A percentile compares a stretch with the other conserved stretches of the same genome.
These are phyloP conservation scores for Asclepias syriaca DNA, from an alignment of 257 asterid species.

Conservation along the genomic window DNA sequence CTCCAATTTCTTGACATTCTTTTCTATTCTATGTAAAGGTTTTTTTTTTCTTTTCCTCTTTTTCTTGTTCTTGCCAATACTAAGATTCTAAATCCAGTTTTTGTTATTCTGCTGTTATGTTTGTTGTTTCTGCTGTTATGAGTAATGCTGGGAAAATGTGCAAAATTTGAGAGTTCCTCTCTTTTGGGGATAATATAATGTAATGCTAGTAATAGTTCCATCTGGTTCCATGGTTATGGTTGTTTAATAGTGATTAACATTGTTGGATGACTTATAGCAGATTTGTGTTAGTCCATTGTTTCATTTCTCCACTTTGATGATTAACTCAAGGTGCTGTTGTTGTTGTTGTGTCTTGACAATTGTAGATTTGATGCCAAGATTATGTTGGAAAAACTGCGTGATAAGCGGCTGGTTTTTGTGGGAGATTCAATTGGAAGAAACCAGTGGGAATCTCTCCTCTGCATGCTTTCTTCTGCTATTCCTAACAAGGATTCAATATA, in stretches of 20 bases:
- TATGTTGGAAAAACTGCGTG: constrained; percentile 71
- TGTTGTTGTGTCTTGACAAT: not conserved
- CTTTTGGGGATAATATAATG: not conserved
- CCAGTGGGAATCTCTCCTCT: constrained; percentile 96
- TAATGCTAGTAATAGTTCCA: not conserved
- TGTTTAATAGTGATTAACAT: not conserved
- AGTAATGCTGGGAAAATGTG: not conserved
- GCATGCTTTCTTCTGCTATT: constrained; percentile 78
- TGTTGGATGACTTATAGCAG: no score
- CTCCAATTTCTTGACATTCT: not conserved
- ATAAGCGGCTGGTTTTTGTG: constrained; percentile 72
- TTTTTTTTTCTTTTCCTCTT: not conserved
- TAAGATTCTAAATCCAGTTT: not conserved
- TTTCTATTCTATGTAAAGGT: not conserved
- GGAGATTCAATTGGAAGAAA: constrained; percentile 99
- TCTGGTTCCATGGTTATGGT: not conserved
- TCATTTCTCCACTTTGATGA: not conserved
- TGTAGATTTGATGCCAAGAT: constrained; percentile 67
- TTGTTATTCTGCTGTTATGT: not conserved
- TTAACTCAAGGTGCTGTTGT: not conserved
- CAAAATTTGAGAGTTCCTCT: not conserved
- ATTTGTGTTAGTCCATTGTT: not conserved
- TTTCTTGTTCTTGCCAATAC: not conserved
- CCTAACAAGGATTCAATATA: constrained; percentile 46
- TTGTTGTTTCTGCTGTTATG: not conserved